Evolutionary conservation across 2,329 filamentous ascomycete species (phyloP).

Genomic region (Aurifilum marmelostoma): DNA sequence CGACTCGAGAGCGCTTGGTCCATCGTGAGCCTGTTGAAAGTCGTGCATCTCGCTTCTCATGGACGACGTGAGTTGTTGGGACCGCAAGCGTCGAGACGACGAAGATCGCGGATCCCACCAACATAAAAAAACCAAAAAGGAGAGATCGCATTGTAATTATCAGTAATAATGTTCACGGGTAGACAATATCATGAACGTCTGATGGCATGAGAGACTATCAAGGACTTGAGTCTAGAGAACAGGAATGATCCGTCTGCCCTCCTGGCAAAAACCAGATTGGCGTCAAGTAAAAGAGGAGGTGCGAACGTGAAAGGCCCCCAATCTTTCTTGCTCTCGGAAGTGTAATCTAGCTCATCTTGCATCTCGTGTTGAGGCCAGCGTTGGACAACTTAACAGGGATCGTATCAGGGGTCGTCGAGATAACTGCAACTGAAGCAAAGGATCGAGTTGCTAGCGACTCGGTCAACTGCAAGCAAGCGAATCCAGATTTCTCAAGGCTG

Average conservation of each 20-base stretch:
- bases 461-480: constrained; percentile 1
- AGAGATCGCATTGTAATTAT: background rate
- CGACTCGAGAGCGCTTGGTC: constrained; percentile 35
- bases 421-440: background rate
- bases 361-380: background rate
- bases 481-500: background rate
- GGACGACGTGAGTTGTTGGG: constrained; percentile 32
- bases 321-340: background rate
- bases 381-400: background rate
- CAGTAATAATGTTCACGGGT: too few species aligned
- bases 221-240: background rate
- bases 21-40: constrained; percentile 29
- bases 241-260: background rate
- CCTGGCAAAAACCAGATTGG: background rate
- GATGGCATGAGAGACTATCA: too few species aligned
- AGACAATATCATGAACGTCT: too few species aligned
- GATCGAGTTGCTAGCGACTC: background rate
- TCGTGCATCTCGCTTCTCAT: constrained; percentile 33
- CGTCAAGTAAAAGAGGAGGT: background rate
- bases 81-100: background rate
- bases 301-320: background rate
- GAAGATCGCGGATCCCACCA: background rate
- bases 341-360: background rate
- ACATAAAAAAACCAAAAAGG: background rate
- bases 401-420: background rate